These are phyloP conservation scores for Yamadazyma jaroonii DNA, from an alignment of 1,139 yeast genomes.

Conservation along the genomic window DNA sequence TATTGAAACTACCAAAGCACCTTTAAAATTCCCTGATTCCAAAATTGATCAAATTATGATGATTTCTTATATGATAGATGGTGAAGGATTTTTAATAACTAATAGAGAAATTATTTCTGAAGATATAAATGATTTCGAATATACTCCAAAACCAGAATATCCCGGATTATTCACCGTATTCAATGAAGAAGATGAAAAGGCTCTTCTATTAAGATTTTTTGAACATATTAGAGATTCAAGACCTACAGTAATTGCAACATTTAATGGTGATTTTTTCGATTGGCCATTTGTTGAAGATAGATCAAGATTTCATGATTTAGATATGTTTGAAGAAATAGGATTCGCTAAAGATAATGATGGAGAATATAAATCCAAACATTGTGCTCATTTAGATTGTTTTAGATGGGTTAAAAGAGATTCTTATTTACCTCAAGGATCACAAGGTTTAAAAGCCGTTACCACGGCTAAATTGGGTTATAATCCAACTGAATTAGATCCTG, in stretches of 20 bases:
- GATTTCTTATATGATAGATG: slow-evolving; percentile 99
- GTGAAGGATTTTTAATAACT: slow-evolving; percentile 91
- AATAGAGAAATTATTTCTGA: slow-evolving; percentile 91
- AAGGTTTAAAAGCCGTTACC: slow-evolving; percentile 97
- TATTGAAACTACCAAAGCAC: slow-evolving; percentile 96
- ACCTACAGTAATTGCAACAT: slow-evolving; percentile 96
- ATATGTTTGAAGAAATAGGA: slow-evolving; percentile 93
- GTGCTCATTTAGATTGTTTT: slow-evolving; percentile 97
- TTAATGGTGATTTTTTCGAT: slow-evolving; percentile 97
- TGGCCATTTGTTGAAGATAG: slow-evolving; percentile 98
- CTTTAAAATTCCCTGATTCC: slow-evolving; percentile 93
- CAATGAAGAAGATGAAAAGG: slow-evolving; percentile 85
- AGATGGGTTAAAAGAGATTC: slow-evolving; percentile 99
- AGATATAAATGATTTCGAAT: slow-evolving; percentile 95
- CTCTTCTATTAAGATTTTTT: slow-evolving; percentile 69
- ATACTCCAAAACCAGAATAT: slow-evolving; percentile 95
- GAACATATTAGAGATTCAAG: slow-evolving; percentile 84
- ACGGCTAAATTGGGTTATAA: slow-evolving; percentile 94
- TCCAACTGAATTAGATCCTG: slow-evolving; percentile 96
- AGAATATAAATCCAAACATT: slow-evolving; percentile 88
- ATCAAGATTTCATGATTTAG: slow-evolving; percentile 76
- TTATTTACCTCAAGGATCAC: slow-evolving; percentile 96
- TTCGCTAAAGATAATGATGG: slow-evolving; percentile 87
- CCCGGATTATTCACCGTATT: slow-evolving; percentile 88
- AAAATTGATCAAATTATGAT: slow-evolving; percentile 95